phyloP scores from a whole-genome alignment of 1,284 basidiomycete species.

The Anthracocystis walkeri region DNA sequence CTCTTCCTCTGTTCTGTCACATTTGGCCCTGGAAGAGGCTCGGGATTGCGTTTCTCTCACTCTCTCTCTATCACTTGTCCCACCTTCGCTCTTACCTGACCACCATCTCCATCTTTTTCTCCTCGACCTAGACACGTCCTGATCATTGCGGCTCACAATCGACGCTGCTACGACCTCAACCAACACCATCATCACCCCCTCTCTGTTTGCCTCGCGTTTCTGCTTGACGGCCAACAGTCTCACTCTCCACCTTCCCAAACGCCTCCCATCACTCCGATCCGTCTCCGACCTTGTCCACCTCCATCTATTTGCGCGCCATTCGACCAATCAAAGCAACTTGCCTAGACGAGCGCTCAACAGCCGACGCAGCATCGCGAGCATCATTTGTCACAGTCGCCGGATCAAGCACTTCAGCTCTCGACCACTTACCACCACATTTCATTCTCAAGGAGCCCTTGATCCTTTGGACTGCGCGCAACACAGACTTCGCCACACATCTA shows the following conservation, averaged over 20 bases:
- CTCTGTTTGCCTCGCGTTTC: too few relatives aligned
- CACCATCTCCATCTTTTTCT: constrained; percentile 4
- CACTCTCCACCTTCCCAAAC: too few relatives aligned
- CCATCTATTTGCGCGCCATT: not conserved
- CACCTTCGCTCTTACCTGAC: not conserved
- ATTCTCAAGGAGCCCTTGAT: too few relatives aligned
- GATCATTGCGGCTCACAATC: too few relatives aligned
- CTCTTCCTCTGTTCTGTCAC: not conserved
- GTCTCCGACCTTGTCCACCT: too few relatives aligned
- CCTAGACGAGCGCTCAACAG: not conserved
- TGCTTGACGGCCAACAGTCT: too few relatives aligned
- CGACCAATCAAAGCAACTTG: too few relatives aligned
- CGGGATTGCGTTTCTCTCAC: not conserved
- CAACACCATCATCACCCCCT: not conserved
- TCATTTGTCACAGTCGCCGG: not conserved
- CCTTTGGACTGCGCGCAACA: not conserved
- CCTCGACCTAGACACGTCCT: not conserved
- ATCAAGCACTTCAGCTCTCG: too few relatives aligned
- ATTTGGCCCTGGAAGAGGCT: not conserved
- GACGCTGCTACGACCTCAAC: too few relatives aligned
- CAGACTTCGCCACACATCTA: not conserved
- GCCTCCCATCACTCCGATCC: too few relatives aligned
- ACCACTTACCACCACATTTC: too few relatives aligned
- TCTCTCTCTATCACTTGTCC: not conserved
- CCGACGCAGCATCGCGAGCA: not conserved